Percentiles rank a stretch among this genome's conserved stretches.
phyloP scores from a whole-genome alignment of 2,329 filamentous ascomycete genomes.

The Colletotrichum sojae region DNA sequence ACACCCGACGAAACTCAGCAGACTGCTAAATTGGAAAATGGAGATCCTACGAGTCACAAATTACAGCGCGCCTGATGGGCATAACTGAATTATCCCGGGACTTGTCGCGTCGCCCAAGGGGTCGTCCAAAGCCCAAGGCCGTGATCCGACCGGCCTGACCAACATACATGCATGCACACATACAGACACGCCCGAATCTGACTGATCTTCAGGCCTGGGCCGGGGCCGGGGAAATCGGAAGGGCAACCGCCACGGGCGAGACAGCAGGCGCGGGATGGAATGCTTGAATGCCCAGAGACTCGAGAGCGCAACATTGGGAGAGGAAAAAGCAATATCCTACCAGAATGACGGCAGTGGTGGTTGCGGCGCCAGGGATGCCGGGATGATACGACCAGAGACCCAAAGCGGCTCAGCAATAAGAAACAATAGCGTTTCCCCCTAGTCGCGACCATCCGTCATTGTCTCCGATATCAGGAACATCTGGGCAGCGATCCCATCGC shows the following conservation, averaged over 20 bases:
- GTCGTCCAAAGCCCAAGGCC: background rate
- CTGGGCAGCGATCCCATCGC: slow-evolving; percentile 29
- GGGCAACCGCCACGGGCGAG: slow-evolving; percentile 4
- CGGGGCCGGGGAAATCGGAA: slow-evolving; percentile 32
- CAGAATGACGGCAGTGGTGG: slow-evolving; percentile 16
- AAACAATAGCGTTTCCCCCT: slow-evolving; percentile 7
- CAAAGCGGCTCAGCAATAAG: slow-evolving; percentile 13
- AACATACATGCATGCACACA: slow-evolving; percentile 1
- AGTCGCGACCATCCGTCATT: slow-evolving; percentile 12
- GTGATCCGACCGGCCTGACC: background rate
- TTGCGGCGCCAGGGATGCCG: background rate
- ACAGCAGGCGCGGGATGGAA: slow-evolving; percentile 5
- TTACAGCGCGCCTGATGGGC: no score
- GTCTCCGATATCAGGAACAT: slow-evolving; percentile 16
- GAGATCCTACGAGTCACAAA: slow-evolving; percentile 8
- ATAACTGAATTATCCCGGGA: no score
- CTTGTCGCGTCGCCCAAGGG: no score
- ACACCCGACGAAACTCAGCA: background rate
- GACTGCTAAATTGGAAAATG: slow-evolving; percentile 9
- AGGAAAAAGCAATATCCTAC: background rate
- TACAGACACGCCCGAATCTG: slow-evolving; percentile 22
- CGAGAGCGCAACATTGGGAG: background rate
- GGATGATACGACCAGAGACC: background rate
- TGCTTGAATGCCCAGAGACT: background rate
- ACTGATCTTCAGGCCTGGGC: slow-evolving; percentile 27